Evolutionary conservation across 1,139 yeast genomes (phyloP), one percentile per base, ranked within the genome.

Genomic region (Tardiomyces depauwii): DNA sequence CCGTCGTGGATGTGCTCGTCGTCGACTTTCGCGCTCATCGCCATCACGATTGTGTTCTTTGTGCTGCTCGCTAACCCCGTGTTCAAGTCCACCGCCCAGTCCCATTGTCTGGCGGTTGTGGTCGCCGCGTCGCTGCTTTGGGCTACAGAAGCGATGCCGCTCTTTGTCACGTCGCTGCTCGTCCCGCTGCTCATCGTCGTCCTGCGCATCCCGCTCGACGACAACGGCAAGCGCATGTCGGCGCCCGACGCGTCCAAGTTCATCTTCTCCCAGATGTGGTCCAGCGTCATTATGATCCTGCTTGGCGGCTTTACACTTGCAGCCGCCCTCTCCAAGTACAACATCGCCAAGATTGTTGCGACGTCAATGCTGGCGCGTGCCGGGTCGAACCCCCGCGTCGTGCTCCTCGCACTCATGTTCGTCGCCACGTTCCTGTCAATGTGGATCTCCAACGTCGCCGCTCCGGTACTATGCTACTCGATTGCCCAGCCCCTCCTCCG

Each of bases 361-460:
- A 85, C 96, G 0, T 78, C 77, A 61, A 80, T 89, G 50, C 71
- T 89, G 49, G 76, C 89, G 1, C 74, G 77, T 44, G 95, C 95
- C 1, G 96, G 96, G 13, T 83, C 93, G 3, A 80, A 82, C 53
- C 97, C 97, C 13, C 73, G 82, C 36, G 73, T 77, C 45, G 82
- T 89, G 21, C 68, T 88, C 42, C 66, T 88, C 44, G 77, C 93
- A 9, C 80, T 85, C 52, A 87, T 89, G 96, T 68, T 75, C 43
- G 91, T 89, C 44, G 87, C 96, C 0, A 71, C 88, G 42, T 79
- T 89, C 56, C 78, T 85, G 44, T 80, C 95, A 12, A 89, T 91
- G 88, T 89, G 96, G 95, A 91, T 89, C 44, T 83, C 95, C 18
- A 89, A 89, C 61, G 96, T 89, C 41, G 97, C 97, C 1, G 91